phyloP scores from a whole-genome alignment of 1,284 basidiomycete species.

The Singerocomus inundabilis region DNA sequence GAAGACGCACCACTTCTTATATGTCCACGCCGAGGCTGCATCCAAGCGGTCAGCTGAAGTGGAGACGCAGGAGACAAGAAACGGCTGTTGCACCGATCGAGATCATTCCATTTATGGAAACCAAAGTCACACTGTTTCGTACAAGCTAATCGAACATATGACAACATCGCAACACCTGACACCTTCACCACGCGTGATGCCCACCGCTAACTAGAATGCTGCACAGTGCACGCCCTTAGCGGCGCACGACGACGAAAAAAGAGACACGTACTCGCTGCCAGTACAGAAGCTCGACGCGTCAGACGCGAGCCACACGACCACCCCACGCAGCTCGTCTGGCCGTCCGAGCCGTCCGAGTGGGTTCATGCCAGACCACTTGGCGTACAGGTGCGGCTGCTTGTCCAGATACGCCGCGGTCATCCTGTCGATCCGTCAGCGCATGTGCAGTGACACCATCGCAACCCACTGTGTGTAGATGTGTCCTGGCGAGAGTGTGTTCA shows the following conservation, averaged over 20 bases:
- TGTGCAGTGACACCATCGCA: neutral
- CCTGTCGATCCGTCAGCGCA: conserved; percentile 32
- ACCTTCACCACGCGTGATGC: conserved; percentile 61
- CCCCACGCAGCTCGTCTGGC: conserved; percentile 77
- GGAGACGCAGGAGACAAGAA: too few relatives aligned
- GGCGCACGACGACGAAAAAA: fast-evolving
- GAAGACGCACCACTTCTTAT: too few relatives aligned
- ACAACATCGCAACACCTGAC: too few relatives aligned
- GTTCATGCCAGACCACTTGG: conserved; percentile 74
- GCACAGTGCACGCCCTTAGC: too few relatives aligned
- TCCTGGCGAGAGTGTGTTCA: conserved; percentile 76
- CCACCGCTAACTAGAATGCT: conserved; percentile 73
- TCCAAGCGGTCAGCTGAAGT: too few relatives aligned
- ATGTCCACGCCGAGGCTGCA: too few relatives aligned
- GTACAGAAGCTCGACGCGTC: conserved; percentile 77
- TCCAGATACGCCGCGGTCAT: conserved; percentile 81
- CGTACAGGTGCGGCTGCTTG: conserved; percentile 62
- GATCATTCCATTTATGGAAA: conserved; percentile 28
- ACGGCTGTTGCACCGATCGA: conserved; percentile 36
- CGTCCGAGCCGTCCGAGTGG: conserved; percentile 75
- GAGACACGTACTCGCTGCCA: conserved; percentile 65
- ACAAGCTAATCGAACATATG: too few relatives aligned
- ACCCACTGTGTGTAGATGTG: conserved; percentile 71
- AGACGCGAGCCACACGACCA: conserved; percentile 75
- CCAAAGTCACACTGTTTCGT: too few relatives aligned